Conservation (phyloP, 1,284 basidiomycete genomes). For the Puccinia horiana region DNA sequence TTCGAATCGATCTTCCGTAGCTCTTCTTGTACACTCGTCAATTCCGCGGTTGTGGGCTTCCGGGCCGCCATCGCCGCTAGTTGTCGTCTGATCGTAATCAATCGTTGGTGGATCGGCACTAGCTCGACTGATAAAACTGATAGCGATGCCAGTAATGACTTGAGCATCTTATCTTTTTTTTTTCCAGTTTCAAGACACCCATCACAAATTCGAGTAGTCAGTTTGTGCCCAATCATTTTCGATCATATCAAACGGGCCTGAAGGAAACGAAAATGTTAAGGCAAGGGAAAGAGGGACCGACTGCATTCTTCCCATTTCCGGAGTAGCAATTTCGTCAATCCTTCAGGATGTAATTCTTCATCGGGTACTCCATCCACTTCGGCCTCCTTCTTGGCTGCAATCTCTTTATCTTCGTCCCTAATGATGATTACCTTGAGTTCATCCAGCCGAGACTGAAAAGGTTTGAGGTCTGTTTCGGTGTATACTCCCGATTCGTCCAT, state of each 20-base stretch:
- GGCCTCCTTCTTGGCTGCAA: slow-evolving; percentile 46
- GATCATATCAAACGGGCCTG: neutral
- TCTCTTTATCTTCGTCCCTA: slow-evolving; percentile 66
- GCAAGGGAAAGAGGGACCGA: neutral
- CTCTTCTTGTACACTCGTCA: slow-evolving; percentile 88
- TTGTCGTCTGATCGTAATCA: slow-evolving; percentile 84
- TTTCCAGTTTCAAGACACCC: no score
- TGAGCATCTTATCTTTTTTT: slow-evolving; percentile 71
- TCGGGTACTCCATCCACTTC: slow-evolving; percentile 50
- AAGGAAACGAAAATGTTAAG: neutral
- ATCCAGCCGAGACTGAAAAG: slow-evolving; percentile 75
- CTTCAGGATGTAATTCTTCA: slow-evolving; percentile 51
- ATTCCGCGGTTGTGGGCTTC: slow-evolving; percentile 78
- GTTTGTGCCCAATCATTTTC: neutral
- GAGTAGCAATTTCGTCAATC: slow-evolving; percentile 53
- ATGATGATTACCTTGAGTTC: slow-evolving; percentile 77
- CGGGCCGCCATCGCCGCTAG: slow-evolving; percentile 85
- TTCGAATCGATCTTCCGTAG: slow-evolving; percentile 93
- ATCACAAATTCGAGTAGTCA: neutral
- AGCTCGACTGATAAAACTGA: slow-evolving; percentile 82
- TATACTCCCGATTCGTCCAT: slow-evolving; percentile 92
- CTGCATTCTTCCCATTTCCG: slow-evolving; percentile 47
- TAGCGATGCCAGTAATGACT: slow-evolving; percentile 75
- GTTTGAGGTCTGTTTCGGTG: slow-evolving; percentile 80
- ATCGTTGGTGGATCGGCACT: slow-evolving; percentile 81